Base-by-base conservation (phyloP, 108 stramenopile species). In the Chaetoceros muelleri region DNA sequence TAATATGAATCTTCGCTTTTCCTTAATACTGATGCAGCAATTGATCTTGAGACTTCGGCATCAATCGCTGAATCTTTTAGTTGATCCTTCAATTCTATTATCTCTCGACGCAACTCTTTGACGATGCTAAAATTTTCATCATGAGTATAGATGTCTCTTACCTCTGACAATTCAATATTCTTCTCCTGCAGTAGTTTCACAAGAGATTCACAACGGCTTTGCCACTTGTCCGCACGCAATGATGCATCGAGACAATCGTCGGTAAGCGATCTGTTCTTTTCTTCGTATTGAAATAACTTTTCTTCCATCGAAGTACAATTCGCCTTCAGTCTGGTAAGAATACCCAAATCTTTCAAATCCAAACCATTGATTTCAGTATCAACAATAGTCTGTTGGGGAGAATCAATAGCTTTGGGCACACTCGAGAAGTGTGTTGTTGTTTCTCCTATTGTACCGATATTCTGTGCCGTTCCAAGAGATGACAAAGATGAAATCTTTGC, bases 181-280 rank as follows among this genome's bases (percentile, higher is more conserved):
- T 72, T 55, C 59, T 59, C 28, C 30, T 52, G 52, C 20, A 71
- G 70, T 23, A 52, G 21, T 30, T 59, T 52, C 2, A 67, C 23
- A 10, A 72, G 27, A 1, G 44, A 28, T 23, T 81, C 79, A 44
- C 48, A 65, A 30, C 62, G 70, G 8, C 29, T 30, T 31, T 74
- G 74, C 73, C 73, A 74, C 34, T 68, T 74, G 51, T 81, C 79
- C 3, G 75, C 69, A 27, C 64, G 65, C n/a, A 76, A 52, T 7
- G 72, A 74, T 24, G 73, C 66, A 51, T 67, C 60, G 55, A 81
- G 61, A 23, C 71, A 62, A 46, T 77, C 79, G 20, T 74, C 53
- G 8, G 73, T 56, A 20, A 67, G 48, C 25, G 45, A 34, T 31
- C 48, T 25, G 21, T 26, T 31, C 25, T 47, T 30, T 7, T 63